phyloP scores from a whole-genome alignment of 257 asterid species.

The Leptodermis oblonga region DNA sequence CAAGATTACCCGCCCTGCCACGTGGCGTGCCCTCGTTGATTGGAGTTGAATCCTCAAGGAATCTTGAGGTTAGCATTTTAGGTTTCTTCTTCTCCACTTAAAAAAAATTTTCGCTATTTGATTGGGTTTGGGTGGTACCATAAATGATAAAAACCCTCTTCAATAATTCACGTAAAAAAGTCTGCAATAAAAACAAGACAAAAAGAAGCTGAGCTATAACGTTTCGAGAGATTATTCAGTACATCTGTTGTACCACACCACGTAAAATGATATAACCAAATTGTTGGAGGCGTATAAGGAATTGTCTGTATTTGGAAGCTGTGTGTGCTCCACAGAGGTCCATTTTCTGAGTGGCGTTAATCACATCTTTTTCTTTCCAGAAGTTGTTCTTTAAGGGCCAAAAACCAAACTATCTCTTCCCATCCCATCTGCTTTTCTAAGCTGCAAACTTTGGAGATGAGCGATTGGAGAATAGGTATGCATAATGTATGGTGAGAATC shows the following conservation, averaged over 20 bases:
- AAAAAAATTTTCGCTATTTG: not conserved
- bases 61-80: slow-evolving; percentile 23
- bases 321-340: slow-evolving; percentile 15
- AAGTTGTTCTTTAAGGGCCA: not conserved
- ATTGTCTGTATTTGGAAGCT: not conserved
- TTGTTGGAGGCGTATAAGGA: not conserved
- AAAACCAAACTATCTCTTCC: not conserved
- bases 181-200: no score
- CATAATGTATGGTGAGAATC: slow-evolving; percentile 1
- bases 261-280: no score
- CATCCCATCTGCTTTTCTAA: no score
- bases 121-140: not conserved
- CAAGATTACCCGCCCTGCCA: slow-evolving; percentile 55
- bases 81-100: slow-evolving; percentile 31
- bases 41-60: slow-evolving; percentile 5
- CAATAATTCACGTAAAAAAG: not conserved
- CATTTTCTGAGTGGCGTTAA: not conserved
- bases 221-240: no score
- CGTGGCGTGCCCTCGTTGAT: slow-evolving; percentile 33
- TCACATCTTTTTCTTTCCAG: slow-evolving; percentile 6
- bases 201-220: no score
- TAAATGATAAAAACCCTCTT: slow-evolving; percentile 7
- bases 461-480: not conserved
- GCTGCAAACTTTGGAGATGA: not conserved
- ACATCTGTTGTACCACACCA: no score